Conservation (phyloP, 179 eudicot species). For the Amaranthus tricolor region DNA sequence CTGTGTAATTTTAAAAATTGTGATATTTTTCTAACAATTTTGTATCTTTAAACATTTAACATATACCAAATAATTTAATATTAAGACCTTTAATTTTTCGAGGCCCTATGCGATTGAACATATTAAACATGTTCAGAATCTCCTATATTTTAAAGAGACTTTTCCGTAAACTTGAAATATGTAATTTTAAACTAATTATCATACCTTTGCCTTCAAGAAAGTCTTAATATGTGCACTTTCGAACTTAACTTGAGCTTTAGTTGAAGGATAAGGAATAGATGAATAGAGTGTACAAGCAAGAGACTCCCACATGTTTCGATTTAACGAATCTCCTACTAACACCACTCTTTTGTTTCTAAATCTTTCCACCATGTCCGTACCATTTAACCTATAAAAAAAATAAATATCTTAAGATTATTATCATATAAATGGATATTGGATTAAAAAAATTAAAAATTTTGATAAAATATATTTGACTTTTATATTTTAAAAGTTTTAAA, state of each 20-base stretch:
- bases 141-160: not conserved
- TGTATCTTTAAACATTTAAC: too few species aligned
- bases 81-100: too few species aligned
- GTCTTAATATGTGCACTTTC: slow-evolving; percentile 4
- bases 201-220: slow-evolving; percentile 31
- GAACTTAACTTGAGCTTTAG: slow-evolving; percentile 21
- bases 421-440: not conserved
- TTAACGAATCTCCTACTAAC: slow-evolving; percentile 37
- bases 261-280: slow-evolving; percentile 20
- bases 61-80: too few species aligned
- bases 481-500: too few species aligned
- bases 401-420: not conserved
- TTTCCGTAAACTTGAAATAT: not conserved
- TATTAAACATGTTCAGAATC: too few species aligned
- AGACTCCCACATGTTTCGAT: slow-evolving; percentile 43
- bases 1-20: too few species aligned
- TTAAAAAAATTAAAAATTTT: not conserved
- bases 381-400: slow-evolving; percentile 30
- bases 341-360: slow-evolving; percentile 36
- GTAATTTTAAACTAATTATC: too few species aligned
- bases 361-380: slow-evolving; percentile 33
- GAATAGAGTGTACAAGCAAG: slow-evolving; percentile 40
- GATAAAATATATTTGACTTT: not conserved
- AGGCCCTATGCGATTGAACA: too few species aligned
- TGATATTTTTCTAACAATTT: too few species aligned